Evolutionary conservation across 2,329 filamentous ascomycete genomes (phyloP), one percentile per base, ranked within the genome.

Genomic region (Talaromyces sp.): DNA sequence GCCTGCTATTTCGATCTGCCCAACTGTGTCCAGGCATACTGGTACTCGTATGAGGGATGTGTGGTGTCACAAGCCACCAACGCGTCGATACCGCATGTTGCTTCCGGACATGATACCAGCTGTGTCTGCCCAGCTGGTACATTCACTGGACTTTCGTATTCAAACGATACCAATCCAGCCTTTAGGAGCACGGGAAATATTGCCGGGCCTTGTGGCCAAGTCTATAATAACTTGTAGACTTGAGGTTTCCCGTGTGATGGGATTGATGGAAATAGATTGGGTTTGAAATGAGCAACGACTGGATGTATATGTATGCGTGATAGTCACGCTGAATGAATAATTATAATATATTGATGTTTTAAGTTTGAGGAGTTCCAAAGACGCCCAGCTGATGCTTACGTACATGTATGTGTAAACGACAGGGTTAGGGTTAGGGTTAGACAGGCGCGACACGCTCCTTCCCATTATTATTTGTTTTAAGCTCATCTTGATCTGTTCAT

Each of bases 21-120:
- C n/a, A 58, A 62, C 33, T 62, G 60, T 34, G 47, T 62, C 2
- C 60, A 62, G 50, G 60, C 60, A n/a, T 62, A 59, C 28, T 62
- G 60, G 60, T 62, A 62, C 30, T 54, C 34, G 34, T 62, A 62
- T 16, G 60, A 62, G 47, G 60, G 60, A 23, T 62, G 60, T 53
- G 60, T 59, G 30, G 60, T 62, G 10, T 62, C 60, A 10, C 51
- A 47, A 27, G 60, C 56, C 9, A 59, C 36, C 4, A 62, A 62
- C 53, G 40, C 50, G 5, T 58, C 60, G 14, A 27, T 62, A 27
- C 40, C 56, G 12, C 34, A 56, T 30, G 44, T 23, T 53, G 51
- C 55, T 12, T 59, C 60, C 16, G 60, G 56, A 5, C 18, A 62
- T 28, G 47, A 59, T 9, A 40, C 51, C 16, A 59, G 56, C 30